Conservation (phyloP, 192 early-diverging fungal species). For the Allomyces javanicus region DNA sequence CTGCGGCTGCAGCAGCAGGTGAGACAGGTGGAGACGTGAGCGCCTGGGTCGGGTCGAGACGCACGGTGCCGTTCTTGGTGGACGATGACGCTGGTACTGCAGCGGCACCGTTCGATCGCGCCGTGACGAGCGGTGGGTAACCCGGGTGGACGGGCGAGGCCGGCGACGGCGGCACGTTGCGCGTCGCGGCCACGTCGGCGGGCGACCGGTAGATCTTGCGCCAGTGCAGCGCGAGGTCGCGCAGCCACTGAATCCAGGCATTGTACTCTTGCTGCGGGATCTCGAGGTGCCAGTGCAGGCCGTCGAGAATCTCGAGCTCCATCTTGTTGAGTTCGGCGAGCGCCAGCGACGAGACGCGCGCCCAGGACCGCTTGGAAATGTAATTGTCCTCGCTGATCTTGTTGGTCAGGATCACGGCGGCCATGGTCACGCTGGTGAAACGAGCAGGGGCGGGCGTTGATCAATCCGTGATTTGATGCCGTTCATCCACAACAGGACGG, state of each 20-base stretch:
- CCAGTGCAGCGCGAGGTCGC: background rate
- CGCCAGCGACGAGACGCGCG: constrained; percentile 5
- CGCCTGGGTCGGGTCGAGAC: background rate
- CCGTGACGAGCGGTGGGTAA: background rate
- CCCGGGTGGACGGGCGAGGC: background rate
- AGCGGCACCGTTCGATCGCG: background rate
- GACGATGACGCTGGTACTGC: background rate
- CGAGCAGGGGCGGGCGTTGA: too few species aligned
- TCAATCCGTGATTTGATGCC: too few species aligned
- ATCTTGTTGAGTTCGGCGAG: constrained; percentile 9
- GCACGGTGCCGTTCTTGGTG: background rate
- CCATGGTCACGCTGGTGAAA: constrained; percentile 3
- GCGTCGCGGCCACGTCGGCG: background rate
- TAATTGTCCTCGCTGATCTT: constrained; percentile 12
- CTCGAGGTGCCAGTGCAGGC: constrained; percentile 5
- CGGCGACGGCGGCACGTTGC: background rate
- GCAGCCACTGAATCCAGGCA: constrained; percentile 6
- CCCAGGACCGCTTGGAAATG: constrained; percentile 12
- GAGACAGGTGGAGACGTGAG: background rate
- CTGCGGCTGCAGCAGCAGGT: background rate
- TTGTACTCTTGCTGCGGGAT: constrained; percentile 3
- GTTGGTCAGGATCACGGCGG: constrained; percentile 12
- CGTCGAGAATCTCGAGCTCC: constrained; percentile 9
- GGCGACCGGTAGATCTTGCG: background rate
- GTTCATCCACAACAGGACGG: too few species aligned